Base-by-base conservation (phyloP, 164 flowering plant species). In the Tinospora cordifolia region DNA sequence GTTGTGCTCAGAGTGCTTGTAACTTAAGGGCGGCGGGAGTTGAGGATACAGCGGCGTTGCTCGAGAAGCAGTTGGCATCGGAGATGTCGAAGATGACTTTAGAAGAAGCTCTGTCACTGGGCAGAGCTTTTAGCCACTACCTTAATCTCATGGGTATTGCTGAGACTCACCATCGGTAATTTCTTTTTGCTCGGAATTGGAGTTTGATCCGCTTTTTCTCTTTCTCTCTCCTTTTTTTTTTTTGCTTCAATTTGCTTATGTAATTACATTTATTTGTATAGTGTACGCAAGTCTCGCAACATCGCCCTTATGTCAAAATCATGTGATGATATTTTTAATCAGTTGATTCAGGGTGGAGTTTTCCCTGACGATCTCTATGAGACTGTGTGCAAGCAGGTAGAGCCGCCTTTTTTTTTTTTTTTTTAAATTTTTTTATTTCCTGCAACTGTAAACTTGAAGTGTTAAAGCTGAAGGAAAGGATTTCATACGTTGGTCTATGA, bases 81-180 rank as follows among this genome's bases (percentile, higher is more conserved):
- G 93, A 93, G 71, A 76, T 93, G 70, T 91, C 97, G 0, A 77
- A 84, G 57, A 86, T 93, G 96, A 82, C 85, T 6, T 75, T 93
- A 49, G 92, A 93, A 70, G 97, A 93, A 79, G 97, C 92, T 15
- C 71, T 90, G 57, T 79, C 83, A 5, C 79, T 93, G 62, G 97
- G 91, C 65, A 87, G 96, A 47, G 88, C 93, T 22, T 90, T 88
- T 75, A 93, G 97, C 69, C 97, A 93, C 77, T 84, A 81, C 72
- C 92, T 93, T 65, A 90, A 76, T 73, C 79, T 93, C 72, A 88
- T 87, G 88, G 87, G 90, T 30, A 90, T 90, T 72, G 98, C 98
- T 1, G 98, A 93, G 78, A 90, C 93, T 22, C 92, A 90, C 75
- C 97, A 91, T 79, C 83, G 97, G 97, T 93, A 74, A 41, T 69